Evolutionary conservation across 306 rosid species (phyloP).

Genomic region (Medicago truncatula): DNA sequence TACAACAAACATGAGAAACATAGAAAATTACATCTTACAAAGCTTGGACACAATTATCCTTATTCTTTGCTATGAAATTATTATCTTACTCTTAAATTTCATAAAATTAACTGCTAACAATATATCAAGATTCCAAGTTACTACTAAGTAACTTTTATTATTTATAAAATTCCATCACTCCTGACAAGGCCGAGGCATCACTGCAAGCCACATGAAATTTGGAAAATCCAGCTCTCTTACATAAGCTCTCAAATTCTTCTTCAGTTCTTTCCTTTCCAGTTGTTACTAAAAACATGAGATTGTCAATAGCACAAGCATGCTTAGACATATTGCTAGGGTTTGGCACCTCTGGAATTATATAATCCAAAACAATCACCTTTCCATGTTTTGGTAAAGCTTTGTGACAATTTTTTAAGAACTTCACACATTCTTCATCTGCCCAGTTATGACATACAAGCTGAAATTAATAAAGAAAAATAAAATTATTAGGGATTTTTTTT

Average conservation of each 20-base stretch:
- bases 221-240: constrained; percentile 38
- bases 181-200: neutral
- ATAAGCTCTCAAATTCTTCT: constrained; percentile 23
- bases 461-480: neutral
- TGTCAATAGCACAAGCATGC: neutral
- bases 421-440: constrained; percentile 28
- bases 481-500: too few relatives aligned
- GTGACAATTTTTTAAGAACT: constrained; percentile 36
- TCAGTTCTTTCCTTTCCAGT: constrained; percentile 39
- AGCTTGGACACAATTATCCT: too few relatives aligned
- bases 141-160: neutral
- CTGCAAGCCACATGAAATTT: constrained; percentile 16
- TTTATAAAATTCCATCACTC: constrained; percentile 37
- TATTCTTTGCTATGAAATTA: too few relatives aligned
- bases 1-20: too few relatives aligned
- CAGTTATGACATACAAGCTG: constrained; percentile 38
- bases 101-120: too few relatives aligned
- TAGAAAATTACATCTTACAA: too few relatives aligned
- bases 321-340: constrained; percentile 19
- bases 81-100: too few relatives aligned
- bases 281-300: constrained; percentile 30
- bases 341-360: constrained; percentile 19
- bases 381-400: constrained; percentile 39
- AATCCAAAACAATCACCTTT: constrained; percentile 36
- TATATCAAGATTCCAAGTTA: too few relatives aligned